Conservation (phyloP, 192 early-diverging fungal species). For the Rhizoclosmatium globosum region DNA sequence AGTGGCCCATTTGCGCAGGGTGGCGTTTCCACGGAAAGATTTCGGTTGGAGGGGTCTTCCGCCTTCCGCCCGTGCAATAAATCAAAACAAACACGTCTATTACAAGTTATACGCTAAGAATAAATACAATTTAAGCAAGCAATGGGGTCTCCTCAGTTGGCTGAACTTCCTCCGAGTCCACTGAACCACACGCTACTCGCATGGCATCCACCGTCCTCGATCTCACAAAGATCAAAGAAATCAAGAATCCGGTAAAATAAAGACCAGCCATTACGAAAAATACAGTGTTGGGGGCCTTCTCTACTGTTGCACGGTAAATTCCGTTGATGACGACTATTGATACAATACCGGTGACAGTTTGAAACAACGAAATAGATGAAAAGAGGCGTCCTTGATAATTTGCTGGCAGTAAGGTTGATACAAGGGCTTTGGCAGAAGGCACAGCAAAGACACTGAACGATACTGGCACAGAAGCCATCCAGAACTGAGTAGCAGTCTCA, state of each 20-base stretch:
- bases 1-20: neutral
- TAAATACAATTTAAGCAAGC: constrained; percentile 6
- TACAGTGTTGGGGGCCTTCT: neutral
- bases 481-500: neutral
- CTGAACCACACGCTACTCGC: neutral
- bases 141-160: constrained; percentile 11
- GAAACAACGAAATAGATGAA: neutral
- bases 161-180: neutral
- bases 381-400: constrained; percentile 13
- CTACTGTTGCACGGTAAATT: constrained; percentile 15
- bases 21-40: neutral
- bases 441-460: neutral
- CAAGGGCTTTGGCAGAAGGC: neutral
- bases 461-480: neutral
- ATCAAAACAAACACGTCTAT: too few species aligned
- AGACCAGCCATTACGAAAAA: constrained; percentile 14
- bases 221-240: neutral
- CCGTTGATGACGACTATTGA: neutral
- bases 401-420: constrained; percentile 5
- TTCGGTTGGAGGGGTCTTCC: too few species aligned
- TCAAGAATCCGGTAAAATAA: neutral
- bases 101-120: neutral
- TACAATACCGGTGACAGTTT: neutral
- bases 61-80: too few species aligned
- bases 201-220: neutral